phyloP scores from a whole-genome alignment of 345 rosid species.

The sweet orange (Citrus sinensis) region DNA sequence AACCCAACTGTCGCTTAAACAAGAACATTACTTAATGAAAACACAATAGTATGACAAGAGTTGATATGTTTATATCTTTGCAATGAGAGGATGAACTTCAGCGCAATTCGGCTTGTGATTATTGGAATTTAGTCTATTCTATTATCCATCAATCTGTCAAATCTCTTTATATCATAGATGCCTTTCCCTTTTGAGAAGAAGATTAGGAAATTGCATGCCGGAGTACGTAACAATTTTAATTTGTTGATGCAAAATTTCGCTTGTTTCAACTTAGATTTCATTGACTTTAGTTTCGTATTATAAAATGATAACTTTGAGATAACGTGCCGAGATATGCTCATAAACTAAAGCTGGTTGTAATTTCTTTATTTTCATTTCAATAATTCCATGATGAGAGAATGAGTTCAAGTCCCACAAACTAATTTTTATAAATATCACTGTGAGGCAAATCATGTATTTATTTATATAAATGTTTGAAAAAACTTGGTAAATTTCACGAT shows the following conservation, averaged over 20 bases:
- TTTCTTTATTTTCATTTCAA: too few species aligned
- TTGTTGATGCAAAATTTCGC: not conserved
- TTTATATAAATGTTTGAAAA: too few species aligned
- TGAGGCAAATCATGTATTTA: too few species aligned
- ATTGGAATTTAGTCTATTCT: not conserved
- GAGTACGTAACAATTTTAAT: not conserved
- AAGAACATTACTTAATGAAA: not conserved
- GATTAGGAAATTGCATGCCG: not conserved
- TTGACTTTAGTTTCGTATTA: not conserved
- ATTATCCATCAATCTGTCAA: not conserved
- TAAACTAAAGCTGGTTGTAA: not conserved
- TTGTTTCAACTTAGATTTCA: not conserved
- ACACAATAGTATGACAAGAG: not conserved
- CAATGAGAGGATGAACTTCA: not conserved
- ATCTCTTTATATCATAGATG: not conserved
- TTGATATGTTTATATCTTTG: not conserved
- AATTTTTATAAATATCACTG: too few species aligned
- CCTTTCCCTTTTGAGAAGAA: not conserved
- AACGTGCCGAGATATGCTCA: not conserved
- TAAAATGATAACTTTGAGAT: not conserved
- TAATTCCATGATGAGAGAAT: not conserved
- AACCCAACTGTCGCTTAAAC: conserved; percentile 1
- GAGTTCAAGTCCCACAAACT: not conserved
- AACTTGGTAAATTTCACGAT: too few species aligned
- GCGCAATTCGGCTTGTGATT: not conserved